phyloP scores from a whole-genome alignment of 176 grass and related monocot species.

The Paspalum vaginatum region DNA sequence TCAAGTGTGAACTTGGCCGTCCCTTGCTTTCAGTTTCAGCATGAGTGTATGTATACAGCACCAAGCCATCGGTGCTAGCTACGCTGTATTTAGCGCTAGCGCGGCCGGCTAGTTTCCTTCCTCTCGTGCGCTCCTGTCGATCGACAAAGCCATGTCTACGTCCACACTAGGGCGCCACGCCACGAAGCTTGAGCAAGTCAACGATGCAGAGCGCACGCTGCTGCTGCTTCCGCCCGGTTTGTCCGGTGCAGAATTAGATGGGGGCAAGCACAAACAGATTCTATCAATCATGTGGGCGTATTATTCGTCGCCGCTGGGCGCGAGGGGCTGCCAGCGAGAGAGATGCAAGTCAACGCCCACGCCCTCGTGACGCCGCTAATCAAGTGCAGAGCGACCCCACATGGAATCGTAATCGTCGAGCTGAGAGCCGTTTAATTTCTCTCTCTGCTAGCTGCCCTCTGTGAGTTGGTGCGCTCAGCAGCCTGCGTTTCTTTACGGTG shows the following conservation, averaged over 20 bases:
- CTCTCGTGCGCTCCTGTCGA: neutral
- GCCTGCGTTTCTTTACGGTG: neutral
- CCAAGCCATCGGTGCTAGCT: neutral
- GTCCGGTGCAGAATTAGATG: constrained; percentile 20
- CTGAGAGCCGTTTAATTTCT: too few relatives aligned
- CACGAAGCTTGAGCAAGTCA: neutral
- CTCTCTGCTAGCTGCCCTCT: too few relatives aligned
- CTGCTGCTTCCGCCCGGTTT: neutral
- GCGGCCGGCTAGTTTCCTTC: neutral
- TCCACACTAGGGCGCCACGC: neutral
- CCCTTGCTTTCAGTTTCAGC: neutral
- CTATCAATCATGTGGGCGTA: neutral
- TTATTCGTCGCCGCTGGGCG: constrained; percentile 24
- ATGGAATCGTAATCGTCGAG: too few relatives aligned
- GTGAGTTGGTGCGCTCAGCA: neutral
- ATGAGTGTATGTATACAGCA: neutral
- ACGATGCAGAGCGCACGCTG: neutral
- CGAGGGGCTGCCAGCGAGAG: neutral
- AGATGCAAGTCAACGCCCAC: constrained; percentile 37
- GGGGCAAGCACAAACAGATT: neutral
- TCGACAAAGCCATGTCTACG: neutral
- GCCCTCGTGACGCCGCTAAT: neutral
- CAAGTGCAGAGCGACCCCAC: neutral
- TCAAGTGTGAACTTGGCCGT: neutral
- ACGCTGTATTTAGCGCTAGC: too few relatives aligned